Base-by-base conservation (phyloP, 441 rosid species). In the Adansonia madagascariensis region DNA sequence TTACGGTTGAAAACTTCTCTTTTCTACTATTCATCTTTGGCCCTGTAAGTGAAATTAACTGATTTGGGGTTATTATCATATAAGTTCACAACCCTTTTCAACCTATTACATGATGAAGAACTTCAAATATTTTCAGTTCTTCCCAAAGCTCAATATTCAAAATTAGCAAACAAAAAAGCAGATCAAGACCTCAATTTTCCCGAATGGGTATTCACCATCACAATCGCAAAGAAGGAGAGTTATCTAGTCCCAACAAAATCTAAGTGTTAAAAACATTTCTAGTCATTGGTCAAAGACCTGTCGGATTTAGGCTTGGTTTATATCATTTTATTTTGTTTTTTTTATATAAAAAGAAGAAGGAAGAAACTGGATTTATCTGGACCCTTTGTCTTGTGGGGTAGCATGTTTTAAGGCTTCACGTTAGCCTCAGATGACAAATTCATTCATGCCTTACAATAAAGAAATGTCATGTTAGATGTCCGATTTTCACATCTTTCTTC, bases 391-490 rank as follows among this genome's bases (percentile, higher is more conserved):
- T 39, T 39, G 43, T 39, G 31, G 43, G 43, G 43, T 39, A 39
- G 6, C 43, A 39, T 39, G 43, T 27, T 27, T 39, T 39, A 39
- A 39, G 43, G 43, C 43, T 39, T 39, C 43, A 39, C 43, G 43
- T 39, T 39, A 39, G 43, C 4, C 43, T 39, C 6, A 39, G 43
- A 39, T 5, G 43, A 39, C 6, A 39, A 39, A 3, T 39, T 39
- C 43, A 39, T 39, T 39, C 43, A 39, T 39, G 43, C 43, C 43
- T 39, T 39, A 39, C 43, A 39, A 39, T 39, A 3, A 39, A 3
- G 57, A 15, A 50, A 50, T 50, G 56, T 50, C 20, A n/a, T n/a
- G 59, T 59, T 24, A 24, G 65, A 60, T 60, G 64, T 59, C 63
- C 6, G 27, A 59, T 15, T 59, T 59, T 22, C 10, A 56, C 24